Conservation (phyloP, 225 moss, liverwort and hornwort genomes). For the Sphagnum tenellum region DNA sequence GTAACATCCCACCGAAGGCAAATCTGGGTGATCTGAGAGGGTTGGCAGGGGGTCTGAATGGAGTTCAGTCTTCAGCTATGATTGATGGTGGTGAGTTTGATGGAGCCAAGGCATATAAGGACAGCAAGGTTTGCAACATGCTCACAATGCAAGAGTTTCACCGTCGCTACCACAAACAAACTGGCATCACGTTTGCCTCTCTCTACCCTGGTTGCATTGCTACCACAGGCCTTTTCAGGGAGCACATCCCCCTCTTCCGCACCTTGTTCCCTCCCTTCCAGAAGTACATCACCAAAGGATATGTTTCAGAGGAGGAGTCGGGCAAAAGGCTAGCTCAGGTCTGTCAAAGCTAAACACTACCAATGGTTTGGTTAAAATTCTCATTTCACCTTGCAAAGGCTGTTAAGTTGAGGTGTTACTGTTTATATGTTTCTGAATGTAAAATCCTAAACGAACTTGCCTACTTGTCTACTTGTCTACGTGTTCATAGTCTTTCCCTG, state of each 20-base stretch:
- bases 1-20: conserved; percentile 90
- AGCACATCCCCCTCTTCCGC: conserved; percentile 75
- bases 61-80: conserved; percentile 80
- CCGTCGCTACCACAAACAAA: conserved; percentile 68
- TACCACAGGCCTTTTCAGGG: conserved; percentile 89
- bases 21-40: conserved; percentile 92
- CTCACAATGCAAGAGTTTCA: conserved; percentile 98
- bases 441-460: too few species aligned
- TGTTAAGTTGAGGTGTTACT: too few species aligned
- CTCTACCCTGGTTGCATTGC: conserved; percentile 98
- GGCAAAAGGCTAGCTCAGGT: conserved; percentile 97
- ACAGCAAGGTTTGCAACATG: conserved; percentile 99
- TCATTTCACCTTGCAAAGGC: too few species aligned
- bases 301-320: conserved; percentile 88
- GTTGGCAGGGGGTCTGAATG: conserved; percentile 86
- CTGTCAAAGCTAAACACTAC: neutral
- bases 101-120: conserved; percentile 98
- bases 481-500: too few species aligned
- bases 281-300: conserved; percentile 96
- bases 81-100: conserved; percentile 95
- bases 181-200: conserved; percentile 80
- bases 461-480: too few species aligned
- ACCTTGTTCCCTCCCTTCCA: conserved; percentile 94
- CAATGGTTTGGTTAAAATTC: too few species aligned
- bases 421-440: too few species aligned